Percentiles rank a stretch among this genome's conserved stretches.
Evolutionary conservation across 2,329 filamentous ascomycete genomes (phyloP).

Genomic region (Colletotrichum acutatum): DNA sequence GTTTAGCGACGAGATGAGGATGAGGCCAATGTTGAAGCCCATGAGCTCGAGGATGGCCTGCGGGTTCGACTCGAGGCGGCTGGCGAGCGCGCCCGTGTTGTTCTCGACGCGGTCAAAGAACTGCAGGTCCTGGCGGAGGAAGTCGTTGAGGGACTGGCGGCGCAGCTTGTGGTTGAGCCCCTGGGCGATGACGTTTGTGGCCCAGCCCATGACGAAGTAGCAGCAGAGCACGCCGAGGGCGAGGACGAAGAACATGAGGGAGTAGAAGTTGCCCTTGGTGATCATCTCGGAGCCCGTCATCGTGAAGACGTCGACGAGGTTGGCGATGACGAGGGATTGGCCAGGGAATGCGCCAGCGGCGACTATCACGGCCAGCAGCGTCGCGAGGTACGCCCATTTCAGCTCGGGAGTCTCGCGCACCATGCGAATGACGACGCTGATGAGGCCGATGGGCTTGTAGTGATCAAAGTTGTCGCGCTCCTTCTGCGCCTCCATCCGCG

Average conservation of each 20-base stretch:
- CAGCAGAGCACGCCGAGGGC: slow-evolving; percentile 56
- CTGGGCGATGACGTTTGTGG: slow-evolving; percentile 48
- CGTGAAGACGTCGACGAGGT: slow-evolving; percentile 54
- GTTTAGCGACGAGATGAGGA: slow-evolving; percentile 51
- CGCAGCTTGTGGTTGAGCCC: slow-evolving; percentile 41
- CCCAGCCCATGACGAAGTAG: slow-evolving; percentile 53
- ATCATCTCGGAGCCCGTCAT: slow-evolving; percentile 45
- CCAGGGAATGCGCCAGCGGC: slow-evolving; percentile 51
- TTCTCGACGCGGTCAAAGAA: slow-evolving; percentile 56
- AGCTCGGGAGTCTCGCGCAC: slow-evolving; percentile 51
- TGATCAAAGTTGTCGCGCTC: slow-evolving; percentile 51
- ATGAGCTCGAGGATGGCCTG: slow-evolving; percentile 54
- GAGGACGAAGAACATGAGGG: slow-evolving; percentile 65
- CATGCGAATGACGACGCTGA: slow-evolving; percentile 46
- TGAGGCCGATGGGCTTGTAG: slow-evolving; percentile 45
- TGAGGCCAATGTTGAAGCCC: slow-evolving; percentile 53
- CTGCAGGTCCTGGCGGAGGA: slow-evolving; percentile 53
- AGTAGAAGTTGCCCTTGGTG: slow-evolving; percentile 60
- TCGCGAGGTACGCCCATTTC: slow-evolving; percentile 47
- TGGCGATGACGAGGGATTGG: slow-evolving; percentile 55
- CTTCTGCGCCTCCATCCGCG: slow-evolving; percentile 45
- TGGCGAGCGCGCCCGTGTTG: slow-evolving; percentile 49
- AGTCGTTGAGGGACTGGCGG: slow-evolving; percentile 43
- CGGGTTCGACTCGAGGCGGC: slow-evolving; percentile 49
- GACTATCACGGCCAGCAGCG: slow-evolving; percentile 44